These are phyloP conservation scores for Stachybotrys chlorohalonatus DNA, from an alignment of 2,329 filamentous ascomycete species.

Conservation along the genomic window DNA sequence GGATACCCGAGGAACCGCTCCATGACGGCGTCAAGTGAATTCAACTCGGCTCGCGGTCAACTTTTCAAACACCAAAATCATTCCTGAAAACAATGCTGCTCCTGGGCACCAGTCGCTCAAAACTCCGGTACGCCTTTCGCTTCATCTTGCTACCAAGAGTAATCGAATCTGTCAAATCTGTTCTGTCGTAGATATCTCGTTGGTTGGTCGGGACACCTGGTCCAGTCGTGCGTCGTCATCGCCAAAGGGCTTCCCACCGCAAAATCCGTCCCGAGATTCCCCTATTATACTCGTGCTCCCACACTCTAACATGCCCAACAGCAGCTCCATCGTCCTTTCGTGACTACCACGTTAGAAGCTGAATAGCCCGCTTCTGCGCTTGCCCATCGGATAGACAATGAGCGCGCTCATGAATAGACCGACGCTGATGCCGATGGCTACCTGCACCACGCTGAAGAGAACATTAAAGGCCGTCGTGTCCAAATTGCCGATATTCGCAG, in stretches of 20 bases:
- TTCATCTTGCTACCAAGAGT: not conserved
- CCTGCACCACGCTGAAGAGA: conserved; percentile 48
- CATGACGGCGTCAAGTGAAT: too few species aligned
- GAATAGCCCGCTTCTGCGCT: conserved; percentile 48
- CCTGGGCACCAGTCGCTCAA: not conserved
- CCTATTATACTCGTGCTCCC: too few species aligned
- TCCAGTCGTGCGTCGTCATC: not conserved
- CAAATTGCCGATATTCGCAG: conserved; percentile 17
- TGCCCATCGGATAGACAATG: conserved; percentile 47
- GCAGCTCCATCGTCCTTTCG: not conserved
- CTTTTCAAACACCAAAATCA: too few species aligned
- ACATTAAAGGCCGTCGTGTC: conserved; percentile 44
- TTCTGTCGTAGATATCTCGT: not conserved
- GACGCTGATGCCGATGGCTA: conserved; percentile 54
- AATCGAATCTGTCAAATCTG: not conserved
- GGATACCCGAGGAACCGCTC: too few species aligned
- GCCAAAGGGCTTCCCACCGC: not conserved
- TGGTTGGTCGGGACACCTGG: not conserved
- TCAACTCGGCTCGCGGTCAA: too few species aligned
- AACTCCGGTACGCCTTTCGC: not conserved
- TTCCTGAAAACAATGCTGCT: too few species aligned
- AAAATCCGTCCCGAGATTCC: not conserved
- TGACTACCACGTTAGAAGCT: conserved; percentile 30
- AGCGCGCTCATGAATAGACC: conserved; percentile 48
- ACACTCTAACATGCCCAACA: not conserved